Evolutionary conservation across 1,284 basidiomycete species (phyloP).

Genomic region (Leucoagaricus sp.): DNA sequence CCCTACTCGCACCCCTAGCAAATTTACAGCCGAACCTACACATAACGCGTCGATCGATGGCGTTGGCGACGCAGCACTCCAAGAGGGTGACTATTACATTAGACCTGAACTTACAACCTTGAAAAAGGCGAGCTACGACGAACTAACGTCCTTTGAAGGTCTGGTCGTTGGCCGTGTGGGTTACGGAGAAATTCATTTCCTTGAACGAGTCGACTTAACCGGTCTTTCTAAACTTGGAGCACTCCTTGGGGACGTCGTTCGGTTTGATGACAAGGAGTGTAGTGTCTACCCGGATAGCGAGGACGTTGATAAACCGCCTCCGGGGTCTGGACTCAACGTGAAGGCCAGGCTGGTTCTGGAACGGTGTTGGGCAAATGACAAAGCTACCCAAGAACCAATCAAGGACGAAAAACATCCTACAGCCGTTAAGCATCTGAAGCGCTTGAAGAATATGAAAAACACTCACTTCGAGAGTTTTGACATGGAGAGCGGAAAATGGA

Average conservation of each 20-base stretch:
- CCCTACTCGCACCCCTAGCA: constrained; percentile 43
- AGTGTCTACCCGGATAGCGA: constrained; percentile 91
- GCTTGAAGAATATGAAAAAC: constrained; percentile 83
- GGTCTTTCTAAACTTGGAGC: constrained; percentile 79
- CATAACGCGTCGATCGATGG: constrained; percentile 21
- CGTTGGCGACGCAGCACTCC: constrained; percentile 43
- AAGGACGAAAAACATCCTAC: constrained; percentile 80
- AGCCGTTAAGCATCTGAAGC: constrained; percentile 79
- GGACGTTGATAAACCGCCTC: constrained; percentile 76
- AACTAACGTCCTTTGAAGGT: constrained; percentile 69
- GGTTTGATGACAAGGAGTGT: constrained; percentile 91
- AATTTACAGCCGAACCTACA: constrained; percentile 27
- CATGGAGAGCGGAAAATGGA: constrained; percentile 84
- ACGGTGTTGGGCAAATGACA: constrained; percentile 89
- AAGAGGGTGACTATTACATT: constrained; percentile 90
- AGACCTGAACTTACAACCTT: constrained; percentile 77
- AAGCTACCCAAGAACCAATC: constrained; percentile 89
- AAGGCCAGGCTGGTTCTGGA: constrained; percentile 80
- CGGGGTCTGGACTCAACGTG: constrained; percentile 90
- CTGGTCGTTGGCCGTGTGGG: constrained; percentile 90
- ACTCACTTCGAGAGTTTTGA: constrained; percentile 88
- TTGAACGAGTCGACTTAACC: constrained; percentile 92
- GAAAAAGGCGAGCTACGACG: constrained; percentile 67
- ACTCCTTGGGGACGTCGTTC: constrained; percentile 85
- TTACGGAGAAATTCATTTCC: constrained; percentile 89